A percentile compares a stretch with the other conserved stretches of the same genome.
Conservation (phyloP, 768 basidiomycete genomes). For the Phylloporus scabripes region DNA sequence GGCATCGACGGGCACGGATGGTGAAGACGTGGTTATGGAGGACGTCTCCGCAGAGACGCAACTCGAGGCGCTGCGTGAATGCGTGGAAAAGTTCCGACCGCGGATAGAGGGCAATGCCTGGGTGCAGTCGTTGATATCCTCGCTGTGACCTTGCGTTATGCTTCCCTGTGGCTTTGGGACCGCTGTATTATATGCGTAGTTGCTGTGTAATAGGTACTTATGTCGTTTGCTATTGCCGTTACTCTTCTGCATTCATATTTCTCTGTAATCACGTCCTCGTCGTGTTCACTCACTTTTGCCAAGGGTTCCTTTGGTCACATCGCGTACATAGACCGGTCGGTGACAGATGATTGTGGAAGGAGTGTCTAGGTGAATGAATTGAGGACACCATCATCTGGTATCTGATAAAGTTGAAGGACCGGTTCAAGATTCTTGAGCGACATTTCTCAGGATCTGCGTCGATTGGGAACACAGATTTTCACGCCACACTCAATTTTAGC, state of each 20-base stretch:
- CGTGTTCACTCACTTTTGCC: too few species aligned
- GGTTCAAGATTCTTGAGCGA: too few species aligned
- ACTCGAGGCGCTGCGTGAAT: slow-evolving; percentile 47
- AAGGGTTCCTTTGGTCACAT: too few species aligned
- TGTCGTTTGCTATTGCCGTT: neutral
- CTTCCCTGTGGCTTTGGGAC: neutral
- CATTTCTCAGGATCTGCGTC: too few species aligned
- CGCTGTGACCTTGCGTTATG: slow-evolving; percentile 26
- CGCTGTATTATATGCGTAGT: neutral
- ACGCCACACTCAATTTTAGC: too few species aligned
- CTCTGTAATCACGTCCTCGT: too few species aligned
- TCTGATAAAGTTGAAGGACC: too few species aligned
- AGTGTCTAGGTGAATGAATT: too few species aligned
- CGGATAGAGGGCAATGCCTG: slow-evolving; percentile 75
- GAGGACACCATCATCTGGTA: too few species aligned
- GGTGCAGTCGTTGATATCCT: slow-evolving; percentile 56
- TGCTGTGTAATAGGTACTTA: neutral
- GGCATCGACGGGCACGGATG: slow-evolving; percentile 30
- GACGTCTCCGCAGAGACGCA: slow-evolving; percentile 38
- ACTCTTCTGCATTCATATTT: neutral
- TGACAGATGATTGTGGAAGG: too few species aligned
- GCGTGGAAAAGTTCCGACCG: slow-evolving; percentile 59
- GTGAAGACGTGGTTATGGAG: slow-evolving; percentile 44
- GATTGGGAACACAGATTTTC: too few species aligned
- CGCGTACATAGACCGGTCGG: too few species aligned